Percentiles rank a stretch among this genome's conserved stretches.
Conservation (phyloP, 306 rosid genomes). For the Vigna radiata region DNA sequence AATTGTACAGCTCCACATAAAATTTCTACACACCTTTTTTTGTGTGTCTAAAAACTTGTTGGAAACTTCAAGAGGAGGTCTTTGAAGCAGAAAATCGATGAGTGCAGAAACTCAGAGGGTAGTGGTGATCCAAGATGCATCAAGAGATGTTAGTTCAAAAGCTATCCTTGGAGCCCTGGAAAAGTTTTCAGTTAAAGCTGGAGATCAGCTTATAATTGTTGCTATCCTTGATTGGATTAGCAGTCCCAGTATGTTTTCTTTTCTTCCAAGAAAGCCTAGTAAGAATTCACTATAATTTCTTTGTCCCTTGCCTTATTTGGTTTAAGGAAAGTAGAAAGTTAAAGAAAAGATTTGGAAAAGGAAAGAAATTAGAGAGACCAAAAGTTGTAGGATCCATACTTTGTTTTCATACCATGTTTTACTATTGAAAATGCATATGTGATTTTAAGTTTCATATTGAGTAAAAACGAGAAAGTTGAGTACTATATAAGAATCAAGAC, state of each 20-base stretch:
- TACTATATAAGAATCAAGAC: no score
- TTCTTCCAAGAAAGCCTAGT: slow-evolving; percentile 52
- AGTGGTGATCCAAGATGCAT: slow-evolving; percentile 78
- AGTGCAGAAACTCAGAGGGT: slow-evolving; percentile 51
- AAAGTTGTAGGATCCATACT: no score
- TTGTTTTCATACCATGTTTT: no score
- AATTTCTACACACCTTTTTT: not conserved
- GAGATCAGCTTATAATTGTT: slow-evolving; percentile 73
- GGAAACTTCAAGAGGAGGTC: not conserved
- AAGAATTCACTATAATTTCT: slow-evolving; percentile 45
- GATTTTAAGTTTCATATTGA: no score
- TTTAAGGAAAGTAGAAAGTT: no score
- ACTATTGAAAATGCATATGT: no score
- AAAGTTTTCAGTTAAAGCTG: slow-evolving; percentile 52
- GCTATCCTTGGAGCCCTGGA: slow-evolving; percentile 56
- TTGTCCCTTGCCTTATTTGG: not conserved
- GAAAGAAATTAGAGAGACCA: no score
- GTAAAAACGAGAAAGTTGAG: no score
- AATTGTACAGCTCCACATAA: slow-evolving; percentile 27
- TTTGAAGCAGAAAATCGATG: slow-evolving; percentile 31
- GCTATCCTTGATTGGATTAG: slow-evolving; percentile 76
- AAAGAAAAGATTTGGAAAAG: no score
- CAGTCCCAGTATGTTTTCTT: slow-evolving; percentile 78
- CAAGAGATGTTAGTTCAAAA: slow-evolving; percentile 61
- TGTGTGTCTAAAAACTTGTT: not conserved